These are phyloP conservation scores for Aspergillus floridensis DNA, from an alignment of 2,329 filamentous ascomycete genomes.

Conservation along the genomic window DNA sequence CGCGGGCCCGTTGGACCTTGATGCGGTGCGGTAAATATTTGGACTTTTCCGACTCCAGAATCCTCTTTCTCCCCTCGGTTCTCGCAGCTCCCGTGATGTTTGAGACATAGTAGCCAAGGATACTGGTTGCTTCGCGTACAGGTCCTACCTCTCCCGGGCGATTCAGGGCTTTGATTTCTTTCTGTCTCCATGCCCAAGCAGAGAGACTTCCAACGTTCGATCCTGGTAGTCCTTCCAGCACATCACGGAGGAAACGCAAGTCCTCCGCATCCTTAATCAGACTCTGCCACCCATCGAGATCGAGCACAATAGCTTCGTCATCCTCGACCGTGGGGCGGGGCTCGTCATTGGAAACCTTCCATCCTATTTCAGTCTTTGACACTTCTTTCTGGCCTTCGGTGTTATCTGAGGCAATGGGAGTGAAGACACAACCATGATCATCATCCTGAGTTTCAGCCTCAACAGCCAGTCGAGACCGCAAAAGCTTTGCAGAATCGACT, in stretches of 20 bases:
- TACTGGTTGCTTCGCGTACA: slow-evolving; percentile 53
- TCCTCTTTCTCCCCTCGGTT: slow-evolving; percentile 92
- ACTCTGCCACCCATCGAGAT: slow-evolving; percentile 69
- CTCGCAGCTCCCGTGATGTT: slow-evolving; percentile 82
- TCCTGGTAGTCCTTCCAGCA: slow-evolving; percentile 47
- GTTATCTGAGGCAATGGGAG: slow-evolving; percentile 23
- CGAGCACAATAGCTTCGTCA: slow-evolving; percentile 61
- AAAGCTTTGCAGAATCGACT: not conserved
- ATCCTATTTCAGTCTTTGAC: slow-evolving; percentile 53
- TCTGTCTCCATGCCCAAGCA: slow-evolving; percentile 69
- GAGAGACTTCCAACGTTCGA: slow-evolving; percentile 57
- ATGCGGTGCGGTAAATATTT: slow-evolving; percentile 98
- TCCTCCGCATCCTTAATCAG: slow-evolving; percentile 69
- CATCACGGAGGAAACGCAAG: slow-evolving; percentile 54
- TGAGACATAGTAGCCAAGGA: slow-evolving; percentile 74
- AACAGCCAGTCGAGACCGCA: slow-evolving; percentile 48
- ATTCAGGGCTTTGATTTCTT: slow-evolving; percentile 69
- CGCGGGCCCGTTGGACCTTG: slow-evolving; percentile 86
- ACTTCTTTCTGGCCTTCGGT: slow-evolving; percentile 35
- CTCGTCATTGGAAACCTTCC: slow-evolving; percentile 58
- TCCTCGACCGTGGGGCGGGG: slow-evolving; percentile 66
- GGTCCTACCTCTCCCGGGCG: slow-evolving; percentile 55
- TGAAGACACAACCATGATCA: slow-evolving; percentile 9
- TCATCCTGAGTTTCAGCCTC: slow-evolving; percentile 27
- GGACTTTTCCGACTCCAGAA: slow-evolving; percentile 94